These are phyloP conservation scores for Apiospora saccharicola DNA, from an alignment of 2,329 filamentous ascomycete species.

Conservation along the genomic window DNA sequence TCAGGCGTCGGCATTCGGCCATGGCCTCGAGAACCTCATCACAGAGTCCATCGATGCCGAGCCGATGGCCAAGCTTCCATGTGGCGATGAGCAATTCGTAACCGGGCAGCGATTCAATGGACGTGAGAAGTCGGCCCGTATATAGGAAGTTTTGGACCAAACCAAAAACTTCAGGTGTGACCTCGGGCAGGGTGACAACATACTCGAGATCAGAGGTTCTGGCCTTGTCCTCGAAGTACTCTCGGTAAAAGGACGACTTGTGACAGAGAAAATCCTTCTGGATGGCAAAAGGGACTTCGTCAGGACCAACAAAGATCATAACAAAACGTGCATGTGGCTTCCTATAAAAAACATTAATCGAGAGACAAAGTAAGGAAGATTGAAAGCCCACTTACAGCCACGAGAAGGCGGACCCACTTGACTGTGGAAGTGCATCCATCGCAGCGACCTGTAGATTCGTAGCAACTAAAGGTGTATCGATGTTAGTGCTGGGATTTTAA, in stretches of 20 bases:
- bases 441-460: background rate
- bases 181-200: constrained; percentile 58
- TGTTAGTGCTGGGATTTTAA: background rate
- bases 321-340: constrained; percentile 64
- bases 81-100: constrained; percentile 63
- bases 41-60: constrained; percentile 63
- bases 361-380: background rate
- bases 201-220: constrained; percentile 53
- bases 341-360: constrained; percentile 40
- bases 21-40: constrained; percentile 64
- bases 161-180: constrained; percentile 59
- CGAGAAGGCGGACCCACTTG: constrained; percentile 3
- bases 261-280: constrained; percentile 66
- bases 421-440: constrained; percentile 8
- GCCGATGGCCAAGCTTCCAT: constrained; percentile 63
- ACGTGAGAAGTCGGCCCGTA: constrained; percentile 56
- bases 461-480: background rate
- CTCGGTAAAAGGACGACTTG: constrained; percentile 57
- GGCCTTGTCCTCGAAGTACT: constrained; percentile 49
- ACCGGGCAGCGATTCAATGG: constrained; percentile 51
- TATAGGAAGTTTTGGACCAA: constrained; percentile 63
- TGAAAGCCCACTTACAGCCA: constrained; percentile 22
- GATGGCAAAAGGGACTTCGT: constrained; percentile 62
- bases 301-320: constrained; percentile 60
- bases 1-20: constrained; percentile 61